Conservation (phyloP, 2,329 filamentous ascomycete species). For the Laburnicola sp. region DNA sequence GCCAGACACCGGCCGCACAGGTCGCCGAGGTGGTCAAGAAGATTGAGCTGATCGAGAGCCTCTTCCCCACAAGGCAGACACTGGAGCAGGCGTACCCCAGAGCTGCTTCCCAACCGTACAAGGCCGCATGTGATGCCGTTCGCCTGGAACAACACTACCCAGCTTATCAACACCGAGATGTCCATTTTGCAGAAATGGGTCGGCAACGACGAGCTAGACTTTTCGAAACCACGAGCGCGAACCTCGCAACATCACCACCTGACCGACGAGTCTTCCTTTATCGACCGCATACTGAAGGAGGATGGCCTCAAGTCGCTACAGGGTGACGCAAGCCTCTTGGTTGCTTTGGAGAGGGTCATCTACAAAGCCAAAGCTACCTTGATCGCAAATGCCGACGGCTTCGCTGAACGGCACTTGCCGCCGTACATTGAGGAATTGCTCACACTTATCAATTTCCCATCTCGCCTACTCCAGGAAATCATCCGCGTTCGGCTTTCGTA, state of each 20-base stretch:
- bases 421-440: conserved; percentile 96
- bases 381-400: conserved; percentile 81
- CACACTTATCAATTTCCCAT: conserved; percentile 95
- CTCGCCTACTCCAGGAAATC: conserved; percentile 92
- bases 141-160: conserved; percentile 95
- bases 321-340: conserved; percentile 80
- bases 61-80: conserved; percentile 79
- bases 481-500: conserved; percentile 90
- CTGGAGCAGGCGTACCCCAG: conserved; percentile 75
- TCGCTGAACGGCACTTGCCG: conserved; percentile 85
- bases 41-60: conserved; percentile 83
- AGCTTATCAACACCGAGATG: conserved; percentile 93
- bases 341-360: conserved; percentile 82
- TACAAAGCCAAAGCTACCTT: conserved; percentile 90
- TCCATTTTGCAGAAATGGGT: conserved; percentile 94
- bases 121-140: conserved; percentile 87
- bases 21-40: conserved; percentile 86
- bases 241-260: conserved; percentile 73
- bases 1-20: conserved; percentile 84
- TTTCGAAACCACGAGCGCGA: conserved; percentile 71
- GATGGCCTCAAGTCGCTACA: conserved; percentile 91
- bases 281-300: conserved; percentile 93
- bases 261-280: conserved; percentile 87
- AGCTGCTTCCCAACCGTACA: conserved; percentile 75
- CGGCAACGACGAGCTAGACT: conserved; percentile 92